A percentile compares a stretch with the other conserved stretches of the same genome.
Conservation (phyloP, 2,329 filamentous ascomycete genomes). For the Akanthomyces lecanii region DNA sequence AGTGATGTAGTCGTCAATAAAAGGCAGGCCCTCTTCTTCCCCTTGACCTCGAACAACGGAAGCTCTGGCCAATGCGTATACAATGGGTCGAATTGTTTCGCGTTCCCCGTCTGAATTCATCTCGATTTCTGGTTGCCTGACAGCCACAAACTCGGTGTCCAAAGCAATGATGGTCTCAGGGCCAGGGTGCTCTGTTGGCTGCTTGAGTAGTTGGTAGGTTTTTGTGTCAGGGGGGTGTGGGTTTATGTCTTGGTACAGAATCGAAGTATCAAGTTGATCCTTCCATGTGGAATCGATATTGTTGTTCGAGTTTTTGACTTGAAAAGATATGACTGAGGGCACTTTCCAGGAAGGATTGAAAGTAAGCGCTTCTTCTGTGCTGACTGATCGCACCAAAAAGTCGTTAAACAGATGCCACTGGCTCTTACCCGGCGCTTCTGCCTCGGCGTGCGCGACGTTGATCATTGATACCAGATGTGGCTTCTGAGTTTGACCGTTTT, state of each 20-base stretch:
- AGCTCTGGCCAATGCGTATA: conserved; percentile 86
- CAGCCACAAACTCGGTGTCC: conserved; percentile 92
- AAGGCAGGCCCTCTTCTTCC: conserved; percentile 73
- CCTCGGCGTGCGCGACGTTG: conserved; percentile 69
- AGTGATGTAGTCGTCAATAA: conserved; percentile 96
- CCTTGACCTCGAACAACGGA: conserved; percentile 83
- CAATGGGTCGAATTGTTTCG: conserved; percentile 86
- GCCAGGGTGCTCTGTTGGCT: conserved; percentile 59
- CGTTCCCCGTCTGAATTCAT: conserved; percentile 92
- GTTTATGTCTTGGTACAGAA: conserved; percentile 71
- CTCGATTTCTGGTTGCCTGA: conserved; percentile 90
- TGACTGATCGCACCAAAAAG: conserved; percentile 80
- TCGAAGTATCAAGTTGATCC: conserved; percentile 72
- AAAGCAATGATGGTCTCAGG: conserved; percentile 77
- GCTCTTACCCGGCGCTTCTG: conserved; percentile 54
- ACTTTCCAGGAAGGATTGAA: conserved; percentile 93
- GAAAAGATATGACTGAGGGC: conserved; percentile 82
- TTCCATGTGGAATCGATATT: conserved; percentile 85
- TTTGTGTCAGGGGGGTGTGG: conserved; percentile 37
- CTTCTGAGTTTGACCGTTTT: conserved; percentile 78
- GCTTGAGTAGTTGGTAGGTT: conserved; percentile 57
- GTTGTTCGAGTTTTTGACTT: conserved; percentile 76
- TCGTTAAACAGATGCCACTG: conserved; percentile 98
- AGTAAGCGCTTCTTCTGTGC: conserved; percentile 76
- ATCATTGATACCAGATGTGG: conserved; percentile 88